A percentile compares a stretch with the other conserved stretches of the same genome.
Evolutionary conservation across 441 rosid species (phyloP).

Genomic region (Erodium chrysanthum): DNA sequence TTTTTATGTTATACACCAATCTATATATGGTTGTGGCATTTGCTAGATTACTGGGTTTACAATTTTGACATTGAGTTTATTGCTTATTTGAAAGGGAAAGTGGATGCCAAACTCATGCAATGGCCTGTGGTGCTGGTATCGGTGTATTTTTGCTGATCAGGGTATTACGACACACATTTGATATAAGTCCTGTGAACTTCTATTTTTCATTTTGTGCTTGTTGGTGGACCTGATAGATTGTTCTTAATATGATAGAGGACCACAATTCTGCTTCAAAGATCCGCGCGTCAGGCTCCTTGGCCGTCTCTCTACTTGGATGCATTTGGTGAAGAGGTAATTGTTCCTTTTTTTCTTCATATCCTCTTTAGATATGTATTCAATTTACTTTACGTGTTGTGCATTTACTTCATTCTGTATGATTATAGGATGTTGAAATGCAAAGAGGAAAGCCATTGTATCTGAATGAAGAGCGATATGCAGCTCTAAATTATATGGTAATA

Average conservation of each 20-base stretch:
- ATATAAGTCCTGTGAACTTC: not conserved
- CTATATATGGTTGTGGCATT: not conserved
- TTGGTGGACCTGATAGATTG: slow-evolving; percentile 15
- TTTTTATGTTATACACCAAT: not conserved
- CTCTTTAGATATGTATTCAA: too few species aligned
- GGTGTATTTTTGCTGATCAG: slow-evolving; percentile 79
- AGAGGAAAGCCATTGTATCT: slow-evolving; percentile 91
- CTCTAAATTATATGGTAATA: slow-evolving; percentile 69
- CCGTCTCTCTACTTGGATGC: slow-evolving; percentile 93
- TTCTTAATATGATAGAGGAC: slow-evolving; percentile 50
- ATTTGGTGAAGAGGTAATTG: slow-evolving; percentile 90
- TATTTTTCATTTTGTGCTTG: slow-evolving; percentile 12
- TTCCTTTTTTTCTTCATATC: too few species aligned
- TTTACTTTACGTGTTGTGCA: not conserved
- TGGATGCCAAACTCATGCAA: slow-evolving; percentile 65
- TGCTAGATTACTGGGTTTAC: not conserved
- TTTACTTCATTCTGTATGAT: slow-evolving; percentile 8
- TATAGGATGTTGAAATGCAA: slow-evolving; percentile 61
- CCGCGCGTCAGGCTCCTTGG: slow-evolving; percentile 87
- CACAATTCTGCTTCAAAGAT: slow-evolving; percentile 72
- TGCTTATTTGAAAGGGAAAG: slow-evolving; percentile 41
- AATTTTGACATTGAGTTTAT: slow-evolving; percentile 9
- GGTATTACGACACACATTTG: slow-evolving; percentile 30
- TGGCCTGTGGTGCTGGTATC: slow-evolving; percentile 76
- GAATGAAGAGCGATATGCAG: slow-evolving; percentile 91